Conservation (phyloP, 2,329 filamentous ascomycete species). For the Beauveria medogensis region DNA sequence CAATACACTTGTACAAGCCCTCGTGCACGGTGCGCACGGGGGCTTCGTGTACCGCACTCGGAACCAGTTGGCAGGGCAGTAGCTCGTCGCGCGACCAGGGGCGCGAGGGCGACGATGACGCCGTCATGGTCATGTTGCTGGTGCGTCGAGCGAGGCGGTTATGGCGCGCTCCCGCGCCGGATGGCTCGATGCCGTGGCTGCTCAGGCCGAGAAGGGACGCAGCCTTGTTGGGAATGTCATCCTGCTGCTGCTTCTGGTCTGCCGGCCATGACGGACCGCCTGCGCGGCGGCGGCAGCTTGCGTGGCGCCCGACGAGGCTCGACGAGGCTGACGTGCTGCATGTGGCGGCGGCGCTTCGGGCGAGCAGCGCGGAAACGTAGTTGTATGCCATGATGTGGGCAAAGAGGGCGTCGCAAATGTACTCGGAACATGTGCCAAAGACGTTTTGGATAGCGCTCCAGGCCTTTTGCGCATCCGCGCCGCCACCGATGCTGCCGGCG, state of each 20-base stretch:
- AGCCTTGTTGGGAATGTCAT: constrained; percentile 43
- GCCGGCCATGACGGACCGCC: constrained; percentile 10
- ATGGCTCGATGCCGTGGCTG: neutral
- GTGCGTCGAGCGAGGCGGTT: constrained; percentile 20
- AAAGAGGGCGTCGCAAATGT: constrained; percentile 51
- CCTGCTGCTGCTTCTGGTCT: constrained; percentile 16
- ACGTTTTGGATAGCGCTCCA: constrained; percentile 42
- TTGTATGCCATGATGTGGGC: constrained; percentile 53
- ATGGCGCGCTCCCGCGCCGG: constrained; percentile 11
- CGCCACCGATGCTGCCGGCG: constrained; percentile 7
- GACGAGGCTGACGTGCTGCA: constrained; percentile 2
- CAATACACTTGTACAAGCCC: constrained; percentile 43
- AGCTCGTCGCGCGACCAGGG: constrained; percentile 22
- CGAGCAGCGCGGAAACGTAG: constrained; percentile 37
- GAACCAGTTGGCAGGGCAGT: constrained; percentile 11
- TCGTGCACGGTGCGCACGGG: constrained; percentile 38
- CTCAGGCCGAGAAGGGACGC: constrained; percentile 42
- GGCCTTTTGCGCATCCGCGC: constrained; percentile 20
- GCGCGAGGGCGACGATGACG: constrained; percentile 9
- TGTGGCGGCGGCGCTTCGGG: constrained; percentile 5
- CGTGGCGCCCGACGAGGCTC: constrained; percentile 8
- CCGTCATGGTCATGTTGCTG: constrained; percentile 14
- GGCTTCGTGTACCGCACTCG: constrained; percentile 22
- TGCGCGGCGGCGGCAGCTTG: constrained; percentile 11
- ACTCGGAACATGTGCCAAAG: constrained; percentile 44